These are phyloP conservation scores for Aureobasidium sp. DNA, from an alignment of 2,329 filamentous ascomycete species.

Conservation along the genomic window DNA sequence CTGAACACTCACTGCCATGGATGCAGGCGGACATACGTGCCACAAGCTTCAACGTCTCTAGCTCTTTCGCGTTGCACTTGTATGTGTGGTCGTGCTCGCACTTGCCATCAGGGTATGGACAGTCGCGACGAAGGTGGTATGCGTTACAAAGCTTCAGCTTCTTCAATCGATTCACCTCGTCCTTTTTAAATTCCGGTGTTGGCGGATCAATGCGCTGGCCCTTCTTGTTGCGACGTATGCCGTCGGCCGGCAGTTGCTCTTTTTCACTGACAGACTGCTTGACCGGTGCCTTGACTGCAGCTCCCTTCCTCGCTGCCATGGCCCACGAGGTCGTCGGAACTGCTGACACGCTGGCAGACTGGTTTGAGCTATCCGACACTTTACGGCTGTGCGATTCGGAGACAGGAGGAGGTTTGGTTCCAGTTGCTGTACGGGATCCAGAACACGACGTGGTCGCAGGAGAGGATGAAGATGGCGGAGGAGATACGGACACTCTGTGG, in stretches of 20 bases:
- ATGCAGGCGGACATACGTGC: constrained; percentile 55
- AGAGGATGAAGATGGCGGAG: neutral
- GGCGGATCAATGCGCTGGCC: constrained; percentile 50
- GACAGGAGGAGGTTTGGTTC: neutral
- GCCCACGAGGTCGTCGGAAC: neutral
- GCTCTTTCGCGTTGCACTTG: constrained; percentile 41
- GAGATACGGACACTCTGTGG: neutral
- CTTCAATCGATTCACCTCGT: constrained; percentile 51
- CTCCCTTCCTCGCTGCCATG: constrained; percentile 8
- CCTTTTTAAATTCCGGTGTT: constrained; percentile 41
- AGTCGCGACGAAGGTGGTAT: constrained; percentile 50
- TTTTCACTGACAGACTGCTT: neutral
- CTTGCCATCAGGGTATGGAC: constrained; percentile 40
- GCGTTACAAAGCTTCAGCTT: constrained; percentile 56
- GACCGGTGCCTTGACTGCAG: neutral
- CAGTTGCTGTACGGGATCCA: neutral
- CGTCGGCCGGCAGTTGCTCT: constrained; percentile 15
- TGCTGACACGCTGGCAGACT: neutral
- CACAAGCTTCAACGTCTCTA: constrained; percentile 45
- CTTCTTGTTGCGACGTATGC: constrained; percentile 47
- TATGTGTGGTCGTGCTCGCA: constrained; percentile 50
- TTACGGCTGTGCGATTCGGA: neutral
- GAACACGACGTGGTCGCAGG: neutral
- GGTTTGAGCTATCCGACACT: neutral
- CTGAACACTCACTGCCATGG: constrained; percentile 48